Evolutionary conservation across 768 basidiomycete genomes (phyloP), one percentile per base, ranked within the genome.

Genomic region (Leccinum variicolor): DNA sequence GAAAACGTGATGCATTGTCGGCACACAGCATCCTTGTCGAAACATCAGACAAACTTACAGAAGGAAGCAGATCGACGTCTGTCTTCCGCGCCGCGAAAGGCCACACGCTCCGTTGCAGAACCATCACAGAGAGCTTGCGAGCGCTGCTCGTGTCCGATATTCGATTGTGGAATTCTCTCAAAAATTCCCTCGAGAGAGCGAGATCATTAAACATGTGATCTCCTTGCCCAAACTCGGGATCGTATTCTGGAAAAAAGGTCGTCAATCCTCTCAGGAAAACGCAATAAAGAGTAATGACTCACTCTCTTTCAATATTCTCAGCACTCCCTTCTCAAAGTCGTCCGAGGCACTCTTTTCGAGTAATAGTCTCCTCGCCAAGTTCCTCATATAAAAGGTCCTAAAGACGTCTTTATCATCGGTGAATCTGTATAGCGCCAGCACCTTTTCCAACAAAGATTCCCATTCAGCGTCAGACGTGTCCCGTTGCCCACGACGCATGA

Each of bases 201-300:
- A 96, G 76, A 66, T 96, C 94, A 59, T 86, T 94, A 77, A 98
- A 96, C 96, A 98, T 96, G 41, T 92, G 85, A 64, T 94, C 92
- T 51, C 94, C 93, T 76, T 89, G 90, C 8, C 89, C 90, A 66
- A 98, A 98, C 59, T 96, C 94, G 11, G 94, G 90, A 69, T 98
- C 97, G 65, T 95, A 96, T 53, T 89, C 96, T 96, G 66, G 48
- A 54, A 49, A 39, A 54, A 50, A 33, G 23, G 46, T 52, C 39
- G 46, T 72, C 77, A 47, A 15, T 45, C 28, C 23, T 52, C 11
- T 17, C 19, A 56, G 33, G 6, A 21, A 25, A 3, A 25, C 36
- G 25, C 8, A 28, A 23, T 2, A 25, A 10, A 6, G 33, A 25
- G 4, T 21, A 26, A 50, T 5, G 46, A 85, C 92, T 66, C 63